Evolutionary conservation across 352 stramenopile species (phyloP).

Genomic region (Phytopythium ostracodes): DNA sequence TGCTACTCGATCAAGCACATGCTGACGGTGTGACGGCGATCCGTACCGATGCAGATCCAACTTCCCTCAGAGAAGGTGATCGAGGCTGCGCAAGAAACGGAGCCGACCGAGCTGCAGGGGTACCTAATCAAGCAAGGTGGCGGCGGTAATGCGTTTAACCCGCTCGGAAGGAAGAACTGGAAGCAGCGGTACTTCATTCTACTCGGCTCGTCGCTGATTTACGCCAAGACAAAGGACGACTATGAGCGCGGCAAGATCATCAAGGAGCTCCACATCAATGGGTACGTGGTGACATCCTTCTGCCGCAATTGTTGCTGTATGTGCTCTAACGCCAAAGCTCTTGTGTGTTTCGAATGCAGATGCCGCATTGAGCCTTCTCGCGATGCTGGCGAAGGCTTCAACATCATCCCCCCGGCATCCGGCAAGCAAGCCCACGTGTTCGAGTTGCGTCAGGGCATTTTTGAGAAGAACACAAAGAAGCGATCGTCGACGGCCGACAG

Average conservation of each 20-base stretch:
- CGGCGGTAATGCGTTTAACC: slow-evolving; percentile 72
- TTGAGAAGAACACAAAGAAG: slow-evolving; percentile 81
- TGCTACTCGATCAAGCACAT: neutral
- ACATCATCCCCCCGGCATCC: slow-evolving; percentile 59
- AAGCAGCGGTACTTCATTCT: slow-evolving; percentile 89
- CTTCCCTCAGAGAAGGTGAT: slow-evolving; percentile 77
- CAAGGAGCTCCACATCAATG: slow-evolving; percentile 77
- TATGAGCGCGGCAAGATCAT: slow-evolving; percentile 86
- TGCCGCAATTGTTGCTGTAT: slow-evolving; percentile 1
- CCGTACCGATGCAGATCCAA: slow-evolving; percentile 36
- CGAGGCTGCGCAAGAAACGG: slow-evolving; percentile 64
- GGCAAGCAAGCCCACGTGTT: slow-evolving; percentile 66
- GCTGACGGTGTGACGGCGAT: neutral
- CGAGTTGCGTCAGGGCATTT: slow-evolving; percentile 67
- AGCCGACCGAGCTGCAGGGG: slow-evolving; percentile 63
- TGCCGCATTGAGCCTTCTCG: slow-evolving; percentile 68
- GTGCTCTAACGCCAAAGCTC: neutral
- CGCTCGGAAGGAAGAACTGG: slow-evolving; percentile 81
- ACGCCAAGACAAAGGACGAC: slow-evolving; percentile 84
- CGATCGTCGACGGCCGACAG: slow-evolving; percentile 63
- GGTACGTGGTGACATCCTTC: slow-evolving; percentile 25
- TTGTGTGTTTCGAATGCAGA: slow-evolving; percentile 14
- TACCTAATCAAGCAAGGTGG: slow-evolving; percentile 87
- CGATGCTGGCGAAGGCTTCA: slow-evolving; percentile 78
- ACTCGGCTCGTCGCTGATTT: slow-evolving; percentile 60